A percentile compares a stretch with the other conserved stretches of the same genome.
These are phyloP conservation scores for Plantago rigida DNA, from an alignment of 305 asterid genomes.

Conservation along the genomic window DNA sequence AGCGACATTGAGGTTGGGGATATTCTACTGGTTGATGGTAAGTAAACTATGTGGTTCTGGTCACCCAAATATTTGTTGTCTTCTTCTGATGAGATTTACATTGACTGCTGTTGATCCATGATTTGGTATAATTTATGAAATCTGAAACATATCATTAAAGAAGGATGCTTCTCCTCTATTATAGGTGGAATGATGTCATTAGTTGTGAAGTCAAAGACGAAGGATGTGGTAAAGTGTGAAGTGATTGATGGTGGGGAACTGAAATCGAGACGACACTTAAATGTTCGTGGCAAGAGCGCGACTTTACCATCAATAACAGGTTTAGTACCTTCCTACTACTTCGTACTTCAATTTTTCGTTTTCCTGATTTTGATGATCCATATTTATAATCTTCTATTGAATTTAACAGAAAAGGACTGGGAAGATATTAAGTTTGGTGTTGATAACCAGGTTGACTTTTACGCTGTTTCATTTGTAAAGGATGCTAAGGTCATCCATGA, in stretches of 20 bases:
- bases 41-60: slow-evolving; percentile 17
- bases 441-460: slow-evolving; percentile 85
- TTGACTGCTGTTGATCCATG: no score
- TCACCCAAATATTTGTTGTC: background rate
- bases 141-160: background rate
- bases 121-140: background rate
- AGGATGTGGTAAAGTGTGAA: slow-evolving; percentile 58
- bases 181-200: slow-evolving; percentile 97
- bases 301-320: slow-evolving; percentile 95
- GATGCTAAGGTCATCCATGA: slow-evolving; percentile 86
- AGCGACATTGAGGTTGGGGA: slow-evolving; percentile 85
- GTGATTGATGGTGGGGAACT: slow-evolving; percentile 94
- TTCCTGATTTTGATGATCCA: slow-evolving; percentile 16
- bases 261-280: slow-evolving; percentile 85
- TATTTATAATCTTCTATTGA: slow-evolving; percentile 10
- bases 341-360: slow-evolving; percentile 13
- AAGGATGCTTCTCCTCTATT: slow-evolving; percentile 17
- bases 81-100: background rate
- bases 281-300: slow-evolving; percentile 96
- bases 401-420: slow-evolving; percentile 77
- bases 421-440: slow-evolving; percentile 96
- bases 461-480: slow-evolving; percentile 96
- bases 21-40: slow-evolving; percentile 80
- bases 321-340: slow-evolving; percentile 19
- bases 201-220: slow-evolving; percentile 68